Evolutionary conservation across 345 rosid genomes (phyloP).

Genomic region (Corchorus olitorius): DNA sequence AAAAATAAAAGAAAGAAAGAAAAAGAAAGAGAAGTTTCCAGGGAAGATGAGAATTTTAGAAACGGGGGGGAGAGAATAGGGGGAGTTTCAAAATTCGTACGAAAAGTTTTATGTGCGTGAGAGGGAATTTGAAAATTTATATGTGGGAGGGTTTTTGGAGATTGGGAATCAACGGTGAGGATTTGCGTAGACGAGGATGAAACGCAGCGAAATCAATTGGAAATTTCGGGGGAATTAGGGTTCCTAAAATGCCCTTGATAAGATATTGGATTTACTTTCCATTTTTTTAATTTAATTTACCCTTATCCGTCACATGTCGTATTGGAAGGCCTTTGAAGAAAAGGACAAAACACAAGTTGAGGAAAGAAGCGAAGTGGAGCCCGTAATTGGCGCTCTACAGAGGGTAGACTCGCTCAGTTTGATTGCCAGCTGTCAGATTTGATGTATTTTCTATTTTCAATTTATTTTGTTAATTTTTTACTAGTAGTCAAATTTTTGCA

Average conservation of each 20-base stretch:
- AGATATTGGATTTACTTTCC: neutral
- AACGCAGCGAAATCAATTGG: conserved; percentile 6
- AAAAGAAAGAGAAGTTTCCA: neutral
- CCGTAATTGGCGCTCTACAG: conserved; percentile 41
- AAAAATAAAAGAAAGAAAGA: neutral
- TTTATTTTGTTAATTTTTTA: neutral
- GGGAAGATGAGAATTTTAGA: neutral
- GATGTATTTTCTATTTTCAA: neutral
- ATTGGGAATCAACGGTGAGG: conserved; percentile 54
- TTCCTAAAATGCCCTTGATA: conserved; percentile 30
- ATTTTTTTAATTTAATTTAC: neutral
- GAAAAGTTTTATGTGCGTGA: neutral
- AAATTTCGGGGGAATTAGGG: conserved; percentile 29
- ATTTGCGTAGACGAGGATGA: conserved; percentile 42
- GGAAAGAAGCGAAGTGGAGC: conserved; percentile 26
- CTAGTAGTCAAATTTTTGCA: too few relatives aligned
- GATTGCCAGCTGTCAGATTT: conserved; percentile 33
- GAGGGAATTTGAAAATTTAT: conserved; percentile 12
- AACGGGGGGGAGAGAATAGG: neutral
- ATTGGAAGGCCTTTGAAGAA: neutral
- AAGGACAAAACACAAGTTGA: conserved; percentile 45
- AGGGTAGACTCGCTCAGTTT: conserved; percentile 25
- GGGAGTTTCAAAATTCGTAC: neutral
- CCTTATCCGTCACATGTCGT: conserved; percentile 25
- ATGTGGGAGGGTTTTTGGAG: conserved; percentile 49